Conservation (phyloP, 768 basidiomycete species). For the Mrakia blollopis region DNA sequence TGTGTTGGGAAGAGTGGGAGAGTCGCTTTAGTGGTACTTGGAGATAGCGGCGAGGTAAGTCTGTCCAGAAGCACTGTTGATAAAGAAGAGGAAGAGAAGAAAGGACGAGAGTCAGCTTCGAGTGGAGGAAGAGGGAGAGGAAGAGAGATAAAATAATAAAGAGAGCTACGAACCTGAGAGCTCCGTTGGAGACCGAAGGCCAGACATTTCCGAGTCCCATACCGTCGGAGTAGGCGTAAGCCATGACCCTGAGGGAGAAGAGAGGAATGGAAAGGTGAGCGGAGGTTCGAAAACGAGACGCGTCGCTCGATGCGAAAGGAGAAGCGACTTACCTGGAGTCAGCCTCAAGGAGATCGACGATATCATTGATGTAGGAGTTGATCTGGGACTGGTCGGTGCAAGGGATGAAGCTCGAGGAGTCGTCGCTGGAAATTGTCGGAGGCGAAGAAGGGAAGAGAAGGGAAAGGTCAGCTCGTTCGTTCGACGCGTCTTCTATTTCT, state of each 20-base stretch:
- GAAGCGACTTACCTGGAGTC: constrained; percentile 32
- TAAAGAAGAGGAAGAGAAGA: too few relatives aligned
- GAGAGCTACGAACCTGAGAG: constrained; percentile 32
- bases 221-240: constrained; percentile 44
- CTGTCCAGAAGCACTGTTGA: constrained; percentile 18
- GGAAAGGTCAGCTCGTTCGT: neutral
- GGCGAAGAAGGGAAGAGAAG: neutral
- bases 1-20: neutral
- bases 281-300: neutral
- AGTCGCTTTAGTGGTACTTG: constrained; percentile 26
- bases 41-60: constrained; percentile 29
- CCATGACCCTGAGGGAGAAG: constrained; percentile 37
- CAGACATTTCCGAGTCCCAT: constrained; percentile 42
- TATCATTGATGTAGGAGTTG: constrained; percentile 43
- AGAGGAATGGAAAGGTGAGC: neutral
- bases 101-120: neutral
- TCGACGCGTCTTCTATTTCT: neutral
- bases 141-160: neutral
- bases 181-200: constrained; percentile 39
- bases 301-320: neutral
- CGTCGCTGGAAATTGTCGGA: constrained; percentile 34
- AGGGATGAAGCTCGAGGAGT: constrained; percentile 38
- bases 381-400: constrained; percentile 45
- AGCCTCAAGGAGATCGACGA: constrained; percentile 42
- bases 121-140: neutral